Evolutionary conservation across 345 rosid species (phyloP).

Genomic region (Citrus maxima): DNA sequence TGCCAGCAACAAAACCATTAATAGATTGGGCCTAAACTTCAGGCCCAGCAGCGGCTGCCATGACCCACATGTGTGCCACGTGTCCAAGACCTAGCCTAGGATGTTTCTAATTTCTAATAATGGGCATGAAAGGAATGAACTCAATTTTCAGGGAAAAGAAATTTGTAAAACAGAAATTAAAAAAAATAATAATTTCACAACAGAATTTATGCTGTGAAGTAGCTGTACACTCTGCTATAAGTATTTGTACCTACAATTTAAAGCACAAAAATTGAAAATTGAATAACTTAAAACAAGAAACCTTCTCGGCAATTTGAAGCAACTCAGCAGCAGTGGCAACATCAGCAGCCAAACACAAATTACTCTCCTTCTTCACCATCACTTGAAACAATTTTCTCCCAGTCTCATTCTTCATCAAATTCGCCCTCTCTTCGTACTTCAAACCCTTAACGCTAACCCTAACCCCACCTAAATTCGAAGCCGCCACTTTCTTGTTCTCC

Average conservation of each 20-base stretch:
- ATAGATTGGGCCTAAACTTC: background rate
- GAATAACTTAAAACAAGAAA: background rate
- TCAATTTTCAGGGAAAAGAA: too few relatives aligned
- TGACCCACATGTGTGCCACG: background rate
- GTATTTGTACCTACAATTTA: background rate
- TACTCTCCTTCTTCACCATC: conserved; percentile 83
- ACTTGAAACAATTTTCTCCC: conserved; percentile 80
- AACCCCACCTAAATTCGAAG: conserved; percentile 38
- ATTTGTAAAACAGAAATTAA: too few relatives aligned
- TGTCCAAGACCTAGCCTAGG: background rate
- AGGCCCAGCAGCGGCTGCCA: background rate
- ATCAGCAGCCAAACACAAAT: conserved; percentile 94
- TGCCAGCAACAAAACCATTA: background rate
- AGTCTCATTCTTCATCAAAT: conserved; percentile 60
- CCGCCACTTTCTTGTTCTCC: conserved; percentile 73
- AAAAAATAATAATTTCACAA: too few relatives aligned
- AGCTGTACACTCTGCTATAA: background rate
- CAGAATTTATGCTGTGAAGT: background rate
- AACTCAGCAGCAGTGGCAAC: conserved; percentile 88
- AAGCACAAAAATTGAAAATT: background rate
- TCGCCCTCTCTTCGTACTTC: conserved; percentile 63
- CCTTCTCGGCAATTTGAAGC: conserved; percentile 88
- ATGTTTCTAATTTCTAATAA: background rate
- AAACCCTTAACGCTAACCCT: conserved; percentile 38
- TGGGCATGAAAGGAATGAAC: too few relatives aligned